Base-by-base conservation (phyloP, 805 yeast species). In the Yamadazyma philogaea region DNA sequence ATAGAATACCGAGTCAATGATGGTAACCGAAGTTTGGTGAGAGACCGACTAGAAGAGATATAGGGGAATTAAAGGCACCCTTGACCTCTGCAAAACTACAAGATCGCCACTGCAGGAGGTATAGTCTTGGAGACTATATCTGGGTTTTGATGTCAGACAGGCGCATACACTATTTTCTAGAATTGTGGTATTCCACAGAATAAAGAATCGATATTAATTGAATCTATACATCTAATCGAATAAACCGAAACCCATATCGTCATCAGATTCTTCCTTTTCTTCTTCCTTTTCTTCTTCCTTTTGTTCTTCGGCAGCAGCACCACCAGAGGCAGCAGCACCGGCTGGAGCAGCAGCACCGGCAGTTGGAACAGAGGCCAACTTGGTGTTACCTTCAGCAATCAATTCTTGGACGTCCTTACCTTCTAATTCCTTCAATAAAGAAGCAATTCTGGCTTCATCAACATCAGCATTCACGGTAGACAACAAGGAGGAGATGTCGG, bases 361-460 rank as follows among this genome's bases (percentile, higher is more conserved):
- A 64, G 96, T 63, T 74, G 98, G 97, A 57, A 91, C 95, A 58
- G 98, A 82, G 60, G 98, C 95, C 70, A 93, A 87, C 81, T 93
- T 93, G 77, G 84, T 75, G 75, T 85, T 75, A 80, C 99, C 99
- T 77, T 82, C 93, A 62, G 95, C 85, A 62, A 93, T 82, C 75
- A 93, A 82, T 68, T 87, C 96, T 59, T 75, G 81, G 61, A 87
- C 79, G 66, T 86, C 66, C 84, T 93, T 93, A 74, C 98, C 99
- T 72, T 88, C 93, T 62, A 93, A 79, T 64, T 93, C 86, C 59
- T 85, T 60, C 61, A 93, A 74, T 64, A 93, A 81, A 60, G 84
- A 61, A 60, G 86, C 72, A 68, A 93, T 75, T 73, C 89, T 87
- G 68, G 84, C 79, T 64, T 84, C 88, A 67, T 93, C 97, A 68